These are phyloP conservation scores for Coemansia sp. DNA, from an alignment of 192 early-diverging fungal genomes.

Conservation along the genomic window DNA sequence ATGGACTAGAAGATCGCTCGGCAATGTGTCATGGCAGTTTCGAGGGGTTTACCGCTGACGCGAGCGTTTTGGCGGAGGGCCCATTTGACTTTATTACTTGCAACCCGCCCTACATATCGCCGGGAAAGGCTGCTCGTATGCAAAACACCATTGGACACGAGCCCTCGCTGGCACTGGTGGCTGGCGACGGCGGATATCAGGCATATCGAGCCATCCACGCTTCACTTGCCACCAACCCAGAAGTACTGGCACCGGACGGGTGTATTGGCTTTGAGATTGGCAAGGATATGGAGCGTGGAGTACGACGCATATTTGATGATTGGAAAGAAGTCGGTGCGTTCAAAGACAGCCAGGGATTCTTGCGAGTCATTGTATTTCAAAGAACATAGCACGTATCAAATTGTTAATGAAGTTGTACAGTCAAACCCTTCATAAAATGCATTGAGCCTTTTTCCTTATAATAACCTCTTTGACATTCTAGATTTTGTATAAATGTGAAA, in stretches of 20 bases:
- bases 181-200: constrained; percentile 65
- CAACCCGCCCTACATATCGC: constrained; percentile 74
- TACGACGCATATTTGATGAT: constrained; percentile 58
- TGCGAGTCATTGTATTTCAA: constrained; percentile 63
- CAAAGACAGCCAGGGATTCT: constrained; percentile 59
- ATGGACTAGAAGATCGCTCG: constrained; percentile 36
- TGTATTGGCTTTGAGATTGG: constrained; percentile 63
- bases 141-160: constrained; percentile 58
- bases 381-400: neutral
- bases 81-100: constrained; percentile 69
- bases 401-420: neutral
- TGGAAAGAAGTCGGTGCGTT: constrained; percentile 42
- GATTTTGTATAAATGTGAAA: too few species aligned
- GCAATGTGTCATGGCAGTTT: constrained; percentile 53
- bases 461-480: too few species aligned
- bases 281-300: constrained; percentile 60
- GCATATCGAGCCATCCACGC: constrained; percentile 57
- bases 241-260: constrained; percentile 32
- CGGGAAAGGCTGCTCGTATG: constrained; percentile 33
- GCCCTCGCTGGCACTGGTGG: constrained; percentile 67
- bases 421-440: neutral
- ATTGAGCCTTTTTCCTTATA: neutral
- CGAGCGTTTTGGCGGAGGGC: constrained; percentile 4
- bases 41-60: constrained; percentile 37
- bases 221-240: constrained; percentile 29